Percentiles rank a stretch among this genome's conserved stretches.
Evolutionary conservation across 257 asterid species (phyloP).

Genomic region (Galeopsis tetrahit): DNA sequence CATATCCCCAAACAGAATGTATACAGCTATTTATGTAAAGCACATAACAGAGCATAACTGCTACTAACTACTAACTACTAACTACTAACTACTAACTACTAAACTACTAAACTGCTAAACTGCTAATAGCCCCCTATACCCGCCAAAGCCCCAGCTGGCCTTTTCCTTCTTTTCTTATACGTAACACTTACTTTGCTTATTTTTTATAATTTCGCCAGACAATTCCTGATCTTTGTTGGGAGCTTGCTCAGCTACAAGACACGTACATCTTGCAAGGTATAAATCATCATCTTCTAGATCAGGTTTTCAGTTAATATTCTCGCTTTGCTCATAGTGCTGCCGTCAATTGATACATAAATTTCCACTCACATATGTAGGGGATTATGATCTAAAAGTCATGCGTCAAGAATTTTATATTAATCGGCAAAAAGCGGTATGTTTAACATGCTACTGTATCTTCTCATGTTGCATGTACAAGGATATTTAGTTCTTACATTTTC

Average conservation of each 20-base stretch:
- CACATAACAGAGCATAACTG: no score
- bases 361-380: conserved; percentile 56
- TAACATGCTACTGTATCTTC: conserved; percentile 32
- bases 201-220: conserved; percentile 59
- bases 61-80: no score
- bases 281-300: conserved; percentile 32
- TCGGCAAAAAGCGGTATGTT: conserved; percentile 85
- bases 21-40: no score
- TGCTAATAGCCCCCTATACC: no score
- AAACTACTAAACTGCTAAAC: no score
- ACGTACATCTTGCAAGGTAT: conserved; percentile 96
- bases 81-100: no score
- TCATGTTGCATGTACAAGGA: conserved; percentile 27
- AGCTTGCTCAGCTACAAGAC: conserved; percentile 97
- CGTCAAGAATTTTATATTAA: conserved; percentile 94
- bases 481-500: conserved; percentile 24
- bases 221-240: conserved; percentile 96
- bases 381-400: conserved; percentile 98
- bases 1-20: no score
- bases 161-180: no score
- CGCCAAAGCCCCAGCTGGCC: no score
- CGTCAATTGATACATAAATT: conserved; percentile 22
- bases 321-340: conserved; percentile 21
- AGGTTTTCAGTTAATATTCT: conserved; percentile 16
- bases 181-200: conserved; percentile 37